Evolutionary conservation across 371 early-diverging fungal genomes (phyloP), one percentile per base, ranked within the genome.

Genomic region (Coemansia sp.): DNA sequence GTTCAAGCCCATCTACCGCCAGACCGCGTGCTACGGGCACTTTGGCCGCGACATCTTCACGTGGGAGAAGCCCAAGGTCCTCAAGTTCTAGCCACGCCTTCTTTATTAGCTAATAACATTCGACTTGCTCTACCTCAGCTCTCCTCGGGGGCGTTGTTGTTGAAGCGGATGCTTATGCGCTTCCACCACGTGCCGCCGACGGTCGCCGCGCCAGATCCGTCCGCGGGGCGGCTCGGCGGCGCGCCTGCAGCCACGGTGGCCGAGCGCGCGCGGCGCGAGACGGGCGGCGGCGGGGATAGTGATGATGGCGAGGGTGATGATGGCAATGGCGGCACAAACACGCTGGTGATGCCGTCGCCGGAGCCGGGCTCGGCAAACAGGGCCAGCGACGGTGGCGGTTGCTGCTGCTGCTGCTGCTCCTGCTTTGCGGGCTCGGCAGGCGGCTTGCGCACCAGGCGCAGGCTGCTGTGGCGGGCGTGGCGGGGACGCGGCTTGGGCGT

Each of bases 11-110:
- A 93, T 95, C 81, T 99, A 98, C 90, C 88, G 88, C 81, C 84
- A 93, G 84, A 96, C 99, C 57, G 97, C 99, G 56, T 87, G 90
- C 72, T 99, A 98, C 83, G 99, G 99, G 68, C 99, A 99, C 89
- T 98, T 98, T 85, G 99, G 99, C 72, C 94, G 98, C 77, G 84
- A 84, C 55, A 91, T 94, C 81, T 95, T 95, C 89, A 83, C 90
- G 64, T 98, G 99, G 99, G 97, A 97, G 85, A 86, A 94, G 82
- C 93, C 94, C 81, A 94, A 91, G 88, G 76, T 81, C 49, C 88
- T 92, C 75, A 86, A 88, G 83, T 85, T 90, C 82, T 91, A 88
- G 84, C 11, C 31, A 20, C 20, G 20, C 20, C 20, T 51, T n/a
- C 9, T 30, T 34, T 51, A 49, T 20, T 8, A 9, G 50, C 12